Evolutionary conservation across 1,139 yeast species (phyloP).

Genomic region (Geotrichum histeridarum): DNA sequence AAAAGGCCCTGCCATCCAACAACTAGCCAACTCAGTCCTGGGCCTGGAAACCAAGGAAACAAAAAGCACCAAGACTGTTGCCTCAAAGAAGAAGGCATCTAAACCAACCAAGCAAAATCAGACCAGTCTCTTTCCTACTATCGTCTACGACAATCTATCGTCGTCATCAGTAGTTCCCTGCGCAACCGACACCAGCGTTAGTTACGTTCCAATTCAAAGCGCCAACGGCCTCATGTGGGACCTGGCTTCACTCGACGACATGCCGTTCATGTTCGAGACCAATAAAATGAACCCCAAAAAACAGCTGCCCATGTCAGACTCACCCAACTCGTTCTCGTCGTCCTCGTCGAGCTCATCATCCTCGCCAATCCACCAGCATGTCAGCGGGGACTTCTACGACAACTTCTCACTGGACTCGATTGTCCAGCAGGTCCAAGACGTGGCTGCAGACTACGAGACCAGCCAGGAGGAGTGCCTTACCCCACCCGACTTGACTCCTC

Average conservation of each 20-base stretch:
- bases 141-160: slow-evolving; percentile 2
- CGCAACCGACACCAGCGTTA: slow-evolving; percentile 1
- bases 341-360: background rate
- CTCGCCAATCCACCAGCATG: background rate
- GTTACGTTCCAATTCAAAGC: background rate
- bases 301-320: background rate
- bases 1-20: background rate
- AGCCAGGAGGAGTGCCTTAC: background rate
- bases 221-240: slow-evolving; percentile 1
- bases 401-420: background rate
- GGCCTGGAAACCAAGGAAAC: background rate
- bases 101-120: background rate
- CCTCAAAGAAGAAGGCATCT: background rate
- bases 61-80: background rate
- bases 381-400: background rate
- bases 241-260: background rate
- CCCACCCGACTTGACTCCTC: slow-evolving; percentile 1
- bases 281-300: background rate
- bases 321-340: background rate
- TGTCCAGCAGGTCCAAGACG: background rate
- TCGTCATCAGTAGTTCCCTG: slow-evolving; percentile 4
- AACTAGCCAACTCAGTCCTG: background rate
- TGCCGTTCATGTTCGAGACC: background rate
- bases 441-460: background rate
- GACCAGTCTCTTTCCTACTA: slow-evolving; percentile 5